These are phyloP conservation scores for Xerocomus potaroensis DNA, from an alignment of 768 basidiomycete genomes.

Conservation along the genomic window DNA sequence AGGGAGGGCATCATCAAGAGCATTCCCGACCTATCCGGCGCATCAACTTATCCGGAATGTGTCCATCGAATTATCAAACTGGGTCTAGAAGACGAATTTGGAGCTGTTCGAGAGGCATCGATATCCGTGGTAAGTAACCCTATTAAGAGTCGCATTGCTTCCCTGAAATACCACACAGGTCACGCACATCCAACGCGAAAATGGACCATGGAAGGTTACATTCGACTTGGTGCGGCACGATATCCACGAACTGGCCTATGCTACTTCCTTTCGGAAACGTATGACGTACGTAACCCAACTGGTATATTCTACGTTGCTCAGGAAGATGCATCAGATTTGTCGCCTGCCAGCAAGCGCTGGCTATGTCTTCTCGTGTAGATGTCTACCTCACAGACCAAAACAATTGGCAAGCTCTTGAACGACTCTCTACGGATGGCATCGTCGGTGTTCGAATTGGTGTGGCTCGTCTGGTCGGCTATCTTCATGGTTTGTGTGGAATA, in stretches of 20 bases:
- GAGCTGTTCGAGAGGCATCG: conserved; percentile 81
- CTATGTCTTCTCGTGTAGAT: conserved; percentile 31
- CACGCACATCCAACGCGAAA: conserved; percentile 41
- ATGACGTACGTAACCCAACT: conserved; percentile 56
- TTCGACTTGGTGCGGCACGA: conserved; percentile 38
- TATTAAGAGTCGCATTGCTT: conserved; percentile 5
- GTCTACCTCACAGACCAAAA: conserved; percentile 39
- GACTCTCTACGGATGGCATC: conserved; percentile 61
- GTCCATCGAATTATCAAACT: conserved; percentile 52
- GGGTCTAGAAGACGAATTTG: conserved; percentile 72
- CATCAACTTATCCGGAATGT: conserved; percentile 39
- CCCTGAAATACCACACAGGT: conserved; percentile 37
- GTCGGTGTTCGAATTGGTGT: conserved; percentile 84
- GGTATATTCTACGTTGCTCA: conserved; percentile 11
- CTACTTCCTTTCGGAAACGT: conserved; percentile 52
- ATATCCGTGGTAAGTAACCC: conserved; percentile 51
- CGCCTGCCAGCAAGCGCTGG: conserved; percentile 64
- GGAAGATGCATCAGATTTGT: conserved; percentile 52
- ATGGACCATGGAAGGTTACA: conserved; percentile 33
- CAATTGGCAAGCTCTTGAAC: conserved; percentile 48
- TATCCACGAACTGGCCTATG: conserved; percentile 42
- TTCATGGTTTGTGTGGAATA: conserved; percentile 45
- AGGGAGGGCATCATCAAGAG: conserved; percentile 63
- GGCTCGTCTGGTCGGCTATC: conserved; percentile 61
- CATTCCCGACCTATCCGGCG: conserved; percentile 48